These are phyloP conservation scores for Botrytis porri DNA, from an alignment of 2,329 filamentous ascomycete species.

Conservation along the genomic window DNA sequence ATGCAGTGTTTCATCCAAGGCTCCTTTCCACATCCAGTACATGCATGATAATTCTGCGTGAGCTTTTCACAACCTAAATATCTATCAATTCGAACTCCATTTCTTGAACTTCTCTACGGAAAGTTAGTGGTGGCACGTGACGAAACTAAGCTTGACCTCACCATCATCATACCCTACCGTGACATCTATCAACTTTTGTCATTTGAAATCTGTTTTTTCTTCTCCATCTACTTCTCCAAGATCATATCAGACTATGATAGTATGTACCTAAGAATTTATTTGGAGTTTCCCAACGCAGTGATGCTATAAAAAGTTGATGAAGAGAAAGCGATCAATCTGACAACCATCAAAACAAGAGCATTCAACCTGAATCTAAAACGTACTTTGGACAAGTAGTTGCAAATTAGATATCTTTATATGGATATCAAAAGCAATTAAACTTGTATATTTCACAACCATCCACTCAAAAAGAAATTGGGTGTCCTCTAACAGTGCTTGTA, in stretches of 20 bases:
- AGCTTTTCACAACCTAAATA: rapidly evolving
- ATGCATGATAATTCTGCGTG: not conserved
- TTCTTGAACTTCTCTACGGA: rapidly evolving
- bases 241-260: rapidly evolving
- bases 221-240: not conserved
- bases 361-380: not conserved
- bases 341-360: not conserved
- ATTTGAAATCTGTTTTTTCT: not conserved
- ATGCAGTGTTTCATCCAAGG: not conserved
- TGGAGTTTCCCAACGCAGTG: rapidly evolving
- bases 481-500: not conserved
- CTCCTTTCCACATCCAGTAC: not conserved
- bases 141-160: not conserved
- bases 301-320: not conserved
- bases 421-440: not conserved
- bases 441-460: too few relatives aligned
- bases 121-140: not conserved
- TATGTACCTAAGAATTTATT: rapidly evolving
- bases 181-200: not conserved
- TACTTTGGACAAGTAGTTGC: not conserved
- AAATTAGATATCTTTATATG: not conserved
- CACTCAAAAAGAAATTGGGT: not conserved
- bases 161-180: not conserved
- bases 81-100: rapidly evolving
- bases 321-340: not conserved